Base-by-base conservation (phyloP, 352 stramenopile genomes). In the Pythium dissimile region DNA sequence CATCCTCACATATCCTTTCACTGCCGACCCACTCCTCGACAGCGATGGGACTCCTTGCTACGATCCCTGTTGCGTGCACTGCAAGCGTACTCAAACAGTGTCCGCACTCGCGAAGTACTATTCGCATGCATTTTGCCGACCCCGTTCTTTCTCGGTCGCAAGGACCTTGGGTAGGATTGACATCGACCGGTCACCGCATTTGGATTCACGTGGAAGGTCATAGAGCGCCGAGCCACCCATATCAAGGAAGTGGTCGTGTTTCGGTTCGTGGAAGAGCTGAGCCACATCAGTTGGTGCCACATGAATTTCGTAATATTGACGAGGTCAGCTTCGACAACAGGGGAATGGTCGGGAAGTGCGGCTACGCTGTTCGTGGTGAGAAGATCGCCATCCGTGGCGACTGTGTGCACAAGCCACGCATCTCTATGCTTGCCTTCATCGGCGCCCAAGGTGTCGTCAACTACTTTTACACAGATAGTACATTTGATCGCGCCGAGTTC, bases 311-410 rank as follows among this genome's bases (percentile, higher is more conserved):
- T 64, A 0, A 64, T 69, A 38, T 43, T 73, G 4, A 73, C 27
- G 66, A 71, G 41, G 66, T 65, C 4, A 62, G 50, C 1, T 74
- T 69, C 23, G 62, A 74, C 24, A 69, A 64, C 23, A n/a, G 59
- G 16, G 59, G 60, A 0, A 72, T 75, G 59, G 23, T 70, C 3
- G 21, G 54, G 15, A 67, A 65, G 34, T 41, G 52, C 10, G 63
- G 59, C 2, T 75, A 63, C 24, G 35, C 59, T 15, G 20, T 67
- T 13, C 45, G 45, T 50, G 59, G 63, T 2, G 18, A 72, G n/a
- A 69, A 49, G 20, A 13, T 75, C 8, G 47, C 26, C 23, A 47
- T 62, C 28, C 50, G 50, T 1, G 51, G 50, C 26, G 60, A 70
- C 3, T 70, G 70, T 16, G 6, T 58, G 5, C 34, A 51, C 13